These are phyloP conservation scores for Aspergillus bertholletiae DNA, from an alignment of 495 filamentous ascomycete species.

Conservation along the genomic window DNA sequence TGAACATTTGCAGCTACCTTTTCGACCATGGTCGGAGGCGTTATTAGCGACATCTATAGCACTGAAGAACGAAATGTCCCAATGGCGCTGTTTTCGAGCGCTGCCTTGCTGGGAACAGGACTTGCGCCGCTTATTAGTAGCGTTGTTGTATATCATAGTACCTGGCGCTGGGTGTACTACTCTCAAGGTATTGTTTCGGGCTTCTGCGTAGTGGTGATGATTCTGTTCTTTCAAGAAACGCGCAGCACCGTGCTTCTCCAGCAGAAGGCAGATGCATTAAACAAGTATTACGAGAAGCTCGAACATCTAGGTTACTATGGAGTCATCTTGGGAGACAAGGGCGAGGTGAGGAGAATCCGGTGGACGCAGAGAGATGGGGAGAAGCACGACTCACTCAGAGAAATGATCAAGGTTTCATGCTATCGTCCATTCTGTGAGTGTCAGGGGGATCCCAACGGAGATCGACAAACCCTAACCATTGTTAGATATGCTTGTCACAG, in stretches of 20 bases:
- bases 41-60: constrained; percentile 85
- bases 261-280: constrained; percentile 71
- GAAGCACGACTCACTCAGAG: constrained; percentile 61
- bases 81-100: constrained; percentile 81
- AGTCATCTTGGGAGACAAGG: constrained; percentile 42
- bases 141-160: constrained; percentile 62
- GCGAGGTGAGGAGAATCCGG: constrained; percentile 55
- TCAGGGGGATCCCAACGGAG: too few species aligned
- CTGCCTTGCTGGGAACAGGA: constrained; percentile 77
- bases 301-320: constrained; percentile 66
- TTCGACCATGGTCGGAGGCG: constrained; percentile 88
- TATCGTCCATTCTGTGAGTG: constrained; percentile 70
- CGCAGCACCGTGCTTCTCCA: constrained; percentile 77
- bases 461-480: too few species aligned
- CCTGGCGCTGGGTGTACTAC: constrained; percentile 91
- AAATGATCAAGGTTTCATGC: constrained; percentile 71
- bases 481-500: constrained; percentile 72
- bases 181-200: constrained; percentile 74
- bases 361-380: constrained; percentile 87
- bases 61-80: constrained; percentile 77
- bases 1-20: constrained; percentile 62
- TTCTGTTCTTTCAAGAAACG: constrained; percentile 75
- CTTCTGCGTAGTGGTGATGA: constrained; percentile 58
- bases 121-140: constrained; percentile 72
- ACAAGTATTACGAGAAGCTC: constrained; percentile 73